A percentile compares a stretch with the other conserved stretches of the same genome.
phyloP scores from a whole-genome alignment of 1,284 basidiomycete genomes.

The Cutaneotrichosporon spelunceum region DNA sequence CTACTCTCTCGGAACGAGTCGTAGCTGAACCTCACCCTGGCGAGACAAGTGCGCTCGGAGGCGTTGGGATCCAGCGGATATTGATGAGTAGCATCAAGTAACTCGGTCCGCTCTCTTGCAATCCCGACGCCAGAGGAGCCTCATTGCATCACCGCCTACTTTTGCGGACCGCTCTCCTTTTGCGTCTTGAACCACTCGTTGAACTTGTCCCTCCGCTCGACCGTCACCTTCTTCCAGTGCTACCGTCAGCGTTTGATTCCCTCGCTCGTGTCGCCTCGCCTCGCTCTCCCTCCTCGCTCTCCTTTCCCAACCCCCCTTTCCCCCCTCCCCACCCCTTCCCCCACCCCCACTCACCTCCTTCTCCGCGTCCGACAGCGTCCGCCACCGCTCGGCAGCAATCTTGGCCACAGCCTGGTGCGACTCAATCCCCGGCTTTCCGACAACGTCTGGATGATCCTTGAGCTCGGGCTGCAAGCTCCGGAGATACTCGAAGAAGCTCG shows the following conservation, averaged over 20 bases:
- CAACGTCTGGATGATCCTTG: conserved; percentile 3
- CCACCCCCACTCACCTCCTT: conserved; percentile 30
- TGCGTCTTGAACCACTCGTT: conserved; percentile 12
- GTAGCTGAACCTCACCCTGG: too few relatives aligned
- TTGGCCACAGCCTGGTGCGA: conserved; percentile 18
- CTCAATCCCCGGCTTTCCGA: conserved; percentile 1
- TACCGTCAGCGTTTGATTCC: background rate
- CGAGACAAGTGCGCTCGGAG: too few relatives aligned
- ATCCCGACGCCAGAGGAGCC: background rate
- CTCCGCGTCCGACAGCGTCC: conserved; percentile 29
- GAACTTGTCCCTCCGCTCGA: background rate
- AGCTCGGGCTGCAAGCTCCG: conserved; percentile 15
- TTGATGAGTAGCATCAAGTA: too few relatives aligned
- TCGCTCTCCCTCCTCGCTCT: too few relatives aligned
- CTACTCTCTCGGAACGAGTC: too few relatives aligned
- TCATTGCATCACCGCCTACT: background rate
- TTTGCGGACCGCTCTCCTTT: conserved; percentile 1
- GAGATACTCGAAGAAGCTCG: conserved; percentile 34
- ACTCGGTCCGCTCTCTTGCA: too few relatives aligned
- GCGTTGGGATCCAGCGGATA: too few relatives aligned
- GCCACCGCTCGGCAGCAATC: conserved; percentile 34
- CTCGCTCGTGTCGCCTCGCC: too few relatives aligned
- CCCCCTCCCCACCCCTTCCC: background rate
- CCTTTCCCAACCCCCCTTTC: too few relatives aligned
- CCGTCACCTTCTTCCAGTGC: conserved; percentile 1